These are phyloP conservation scores for Paecilomyces sp. DNA, from an alignment of 2,329 filamentous ascomycete species.

Conservation along the genomic window DNA sequence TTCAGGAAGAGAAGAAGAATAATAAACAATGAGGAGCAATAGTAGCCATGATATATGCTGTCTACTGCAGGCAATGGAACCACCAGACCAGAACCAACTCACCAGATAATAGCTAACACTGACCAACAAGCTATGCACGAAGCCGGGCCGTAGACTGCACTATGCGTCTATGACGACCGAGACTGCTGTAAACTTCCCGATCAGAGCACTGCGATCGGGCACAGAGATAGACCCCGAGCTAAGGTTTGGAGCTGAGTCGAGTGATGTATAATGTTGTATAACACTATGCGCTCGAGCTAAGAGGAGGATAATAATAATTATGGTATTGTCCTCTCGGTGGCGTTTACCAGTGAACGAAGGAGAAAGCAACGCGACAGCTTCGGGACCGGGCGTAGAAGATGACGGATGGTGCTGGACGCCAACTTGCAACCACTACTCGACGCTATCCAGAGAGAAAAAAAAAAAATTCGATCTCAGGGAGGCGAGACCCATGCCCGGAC, in stretches of 20 bases:
- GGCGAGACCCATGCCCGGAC: not conserved
- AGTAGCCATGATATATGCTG: not conserved
- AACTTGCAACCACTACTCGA: not conserved
- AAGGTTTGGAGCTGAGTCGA: not conserved
- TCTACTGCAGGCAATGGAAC: not conserved
- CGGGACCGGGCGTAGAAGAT: not conserved
- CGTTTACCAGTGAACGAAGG: not conserved
- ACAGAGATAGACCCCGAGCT: not conserved
- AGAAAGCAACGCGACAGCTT: not conserved
- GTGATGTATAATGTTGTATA: not conserved
- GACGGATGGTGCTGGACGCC: not conserved
- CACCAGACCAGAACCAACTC: not conserved
- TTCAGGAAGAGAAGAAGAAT: not conserved
- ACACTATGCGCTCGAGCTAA: not conserved
- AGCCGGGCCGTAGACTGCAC: not conserved
- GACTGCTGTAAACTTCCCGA: not conserved
- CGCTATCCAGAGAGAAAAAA: not conserved
- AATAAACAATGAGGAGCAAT: not conserved
- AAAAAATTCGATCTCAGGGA: not conserved
- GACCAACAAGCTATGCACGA: not conserved
- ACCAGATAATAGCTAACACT: not conserved
- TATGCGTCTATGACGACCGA: conserved; percentile 5
- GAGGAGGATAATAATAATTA: not conserved
- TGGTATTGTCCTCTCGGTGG: not conserved
- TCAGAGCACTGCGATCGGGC: not conserved